Conservation (phyloP, 1,284 basidiomycete species). For the Austroboletus novae-zelandiae region DNA sequence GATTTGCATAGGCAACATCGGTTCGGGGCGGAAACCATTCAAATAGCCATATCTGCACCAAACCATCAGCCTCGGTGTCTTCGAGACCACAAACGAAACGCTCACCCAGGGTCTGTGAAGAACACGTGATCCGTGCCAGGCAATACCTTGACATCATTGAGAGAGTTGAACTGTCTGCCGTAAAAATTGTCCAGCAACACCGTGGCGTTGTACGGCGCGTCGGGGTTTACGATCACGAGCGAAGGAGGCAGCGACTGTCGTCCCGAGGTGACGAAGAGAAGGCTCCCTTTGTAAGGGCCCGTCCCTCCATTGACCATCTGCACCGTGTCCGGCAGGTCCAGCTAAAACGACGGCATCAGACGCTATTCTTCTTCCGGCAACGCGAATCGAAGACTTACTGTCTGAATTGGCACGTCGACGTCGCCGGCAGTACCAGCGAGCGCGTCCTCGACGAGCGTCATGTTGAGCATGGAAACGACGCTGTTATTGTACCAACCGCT, state of each 20-base stretch:
- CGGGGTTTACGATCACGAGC: slow-evolving; percentile 64
- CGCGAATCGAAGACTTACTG: slow-evolving; percentile 37
- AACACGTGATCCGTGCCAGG: slow-evolving; percentile 59
- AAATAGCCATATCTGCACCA: slow-evolving; percentile 57
- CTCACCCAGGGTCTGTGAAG: slow-evolving; percentile 67
- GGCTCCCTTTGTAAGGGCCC: slow-evolving; percentile 59
- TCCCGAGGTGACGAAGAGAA: slow-evolving; percentile 69
- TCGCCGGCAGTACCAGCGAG: slow-evolving; percentile 33
- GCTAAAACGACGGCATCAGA: slow-evolving; percentile 25
- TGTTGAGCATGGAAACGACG: slow-evolving; percentile 43
- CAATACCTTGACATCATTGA: slow-evolving; percentile 78
- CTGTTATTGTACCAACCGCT: slow-evolving; percentile 47
- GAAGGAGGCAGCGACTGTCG: slow-evolving; percentile 61
- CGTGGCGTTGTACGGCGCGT: slow-evolving; percentile 58
- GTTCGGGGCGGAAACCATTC: slow-evolving; percentile 59
- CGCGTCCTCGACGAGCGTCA: slow-evolving; percentile 43
- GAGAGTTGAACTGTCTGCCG: slow-evolving; percentile 78
- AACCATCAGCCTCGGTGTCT: too few species aligned
- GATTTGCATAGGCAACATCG: slow-evolving; percentile 68
- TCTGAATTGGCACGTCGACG: slow-evolving; percentile 55
- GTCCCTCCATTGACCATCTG: slow-evolving; percentile 78
- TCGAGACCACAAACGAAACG: slow-evolving; percentile 1
- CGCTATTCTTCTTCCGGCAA: neutral
- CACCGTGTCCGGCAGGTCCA: slow-evolving; percentile 46
- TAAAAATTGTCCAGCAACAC: slow-evolving; percentile 69